These are phyloP conservation scores for Rhodotorula kratochvilovae DNA, from an alignment of 768 basidiomycete species.

Conservation along the genomic window DNA sequence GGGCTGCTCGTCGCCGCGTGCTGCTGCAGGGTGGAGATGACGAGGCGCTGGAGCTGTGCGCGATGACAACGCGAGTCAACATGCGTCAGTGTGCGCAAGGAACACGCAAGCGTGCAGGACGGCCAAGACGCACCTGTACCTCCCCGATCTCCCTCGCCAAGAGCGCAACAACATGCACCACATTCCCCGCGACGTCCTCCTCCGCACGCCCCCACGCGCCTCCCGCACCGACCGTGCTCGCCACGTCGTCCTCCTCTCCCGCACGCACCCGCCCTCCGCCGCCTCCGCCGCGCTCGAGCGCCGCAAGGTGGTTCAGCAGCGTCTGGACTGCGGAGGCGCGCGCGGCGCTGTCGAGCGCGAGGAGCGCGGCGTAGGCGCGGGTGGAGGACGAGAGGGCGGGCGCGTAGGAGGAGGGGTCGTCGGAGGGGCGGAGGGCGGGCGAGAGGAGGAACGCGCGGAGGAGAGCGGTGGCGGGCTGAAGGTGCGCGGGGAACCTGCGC, in stretches of 20 bases:
- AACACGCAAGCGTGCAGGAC: too few species aligned
- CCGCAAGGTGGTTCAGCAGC: constrained; percentile 79
- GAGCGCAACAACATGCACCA: not conserved
- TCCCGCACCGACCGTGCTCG: not conserved
- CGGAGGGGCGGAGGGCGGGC: not conserved
- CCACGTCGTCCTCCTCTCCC: not conserved
- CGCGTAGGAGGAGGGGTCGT: not conserved
- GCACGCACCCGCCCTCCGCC: not conserved
- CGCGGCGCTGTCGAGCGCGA: constrained; percentile 62
- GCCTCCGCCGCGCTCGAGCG: not conserved
- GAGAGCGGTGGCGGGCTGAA: not conserved
- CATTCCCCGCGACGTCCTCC: not conserved
- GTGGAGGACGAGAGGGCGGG: not conserved
- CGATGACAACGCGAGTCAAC: not conserved
- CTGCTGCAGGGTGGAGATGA: not conserved
- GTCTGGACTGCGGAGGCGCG: constrained; percentile 94
- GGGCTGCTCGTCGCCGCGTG: not conserved
- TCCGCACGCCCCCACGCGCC: not conserved
- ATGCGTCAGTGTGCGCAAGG: not conserved
- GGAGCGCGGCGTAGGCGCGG: not conserved
- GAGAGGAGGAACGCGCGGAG: constrained; percentile 6
- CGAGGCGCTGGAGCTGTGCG: constrained; percentile 2
- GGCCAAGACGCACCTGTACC: not conserved
- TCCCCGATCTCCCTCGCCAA: not conserved
- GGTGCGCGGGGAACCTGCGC: not conserved